Evolutionary conservation across 202 grass and related monocot species (phyloP).

Genomic region (Hordeum pubiflorum): DNA sequence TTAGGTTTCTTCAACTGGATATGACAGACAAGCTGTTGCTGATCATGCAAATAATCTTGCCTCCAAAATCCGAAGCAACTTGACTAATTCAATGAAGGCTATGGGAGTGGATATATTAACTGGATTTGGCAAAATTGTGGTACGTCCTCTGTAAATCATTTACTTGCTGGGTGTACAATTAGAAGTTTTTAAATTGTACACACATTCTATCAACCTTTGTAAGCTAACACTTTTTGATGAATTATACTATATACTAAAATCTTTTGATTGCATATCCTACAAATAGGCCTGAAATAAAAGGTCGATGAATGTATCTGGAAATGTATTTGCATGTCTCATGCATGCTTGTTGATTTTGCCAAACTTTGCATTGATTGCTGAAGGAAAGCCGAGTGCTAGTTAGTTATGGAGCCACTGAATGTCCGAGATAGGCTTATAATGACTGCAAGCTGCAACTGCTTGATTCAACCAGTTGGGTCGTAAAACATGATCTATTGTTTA

Average conservation of each 20-base stretch:
- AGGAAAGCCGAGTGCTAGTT: background rate
- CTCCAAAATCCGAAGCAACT: conserved; percentile 76
- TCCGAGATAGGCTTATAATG: background rate
- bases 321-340: background rate
- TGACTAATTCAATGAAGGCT: conserved; percentile 94
- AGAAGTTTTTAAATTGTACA: background rate
- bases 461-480: background rate
- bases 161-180: background rate
- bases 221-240: background rate
- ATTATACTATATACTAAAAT: background rate
- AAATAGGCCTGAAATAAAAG: background rate
- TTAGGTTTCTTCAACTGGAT: conserved; percentile 80
- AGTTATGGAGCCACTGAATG: background rate
- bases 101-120: conserved; percentile 86
- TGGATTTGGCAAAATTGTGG: conserved; percentile 69
- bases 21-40: conserved; percentile 81
- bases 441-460: background rate
- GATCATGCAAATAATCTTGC: conserved; percentile 96
- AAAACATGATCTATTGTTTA: conserved; percentile 9
- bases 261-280: background rate
- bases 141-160: conserved; percentile 35
- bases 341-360: background rate
- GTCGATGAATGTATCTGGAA: background rate
- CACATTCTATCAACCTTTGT: background rate
- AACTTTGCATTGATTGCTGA: background rate